Base-by-base conservation (phyloP, 352 stramenopile species). In the Globisporangium polare region DNA sequence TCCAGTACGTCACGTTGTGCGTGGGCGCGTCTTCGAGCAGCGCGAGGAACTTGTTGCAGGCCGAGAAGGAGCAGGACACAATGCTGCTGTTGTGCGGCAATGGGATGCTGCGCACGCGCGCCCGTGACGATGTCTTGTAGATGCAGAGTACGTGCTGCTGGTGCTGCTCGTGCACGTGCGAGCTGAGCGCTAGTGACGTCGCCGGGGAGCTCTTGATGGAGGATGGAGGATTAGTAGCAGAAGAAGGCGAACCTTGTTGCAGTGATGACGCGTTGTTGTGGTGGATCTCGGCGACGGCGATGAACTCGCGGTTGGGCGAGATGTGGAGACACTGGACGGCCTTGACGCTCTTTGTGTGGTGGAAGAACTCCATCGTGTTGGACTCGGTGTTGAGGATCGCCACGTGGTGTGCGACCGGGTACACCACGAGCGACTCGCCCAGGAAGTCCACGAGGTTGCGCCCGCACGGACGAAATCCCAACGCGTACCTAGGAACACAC, bases 1-100 rank as follows among this genome's bases (percentile, higher is more conserved):
- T 92, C 83, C 81, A 94, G 60, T 91, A 92, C 29, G 78, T 86
- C 26, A 94, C 74, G 22, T 74, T 83, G 56, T 92, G 80, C 3
- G 78, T 67, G 41, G 83, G 85, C 18, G 83, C 76, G 43, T 92
- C 83, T 41, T 92, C 82, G 1, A 92, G 70, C 53, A 90, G 72
- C 0, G 71, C 82, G 1, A 94, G 56, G 61, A 86, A 91, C 63
- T 92, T 94, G 67, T 86, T 90, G 57, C 91, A 85, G 0, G 68
- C 56, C 5, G 79, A 90, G 47, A 94, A 92, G 29, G 69, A 73
- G 46, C 78, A 86, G 18, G 84, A 90, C 0, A 88, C 75, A 24
- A 93, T 71, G 45, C 61, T 88, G 9, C 77, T 74, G 22, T 89
- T 82, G 26, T 78, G 66, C 12, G 80, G 66, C 5, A 90, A 43